Conservation (phyloP, 2,329 filamentous ascomycete species). For the Fusarium sp. region DNA sequence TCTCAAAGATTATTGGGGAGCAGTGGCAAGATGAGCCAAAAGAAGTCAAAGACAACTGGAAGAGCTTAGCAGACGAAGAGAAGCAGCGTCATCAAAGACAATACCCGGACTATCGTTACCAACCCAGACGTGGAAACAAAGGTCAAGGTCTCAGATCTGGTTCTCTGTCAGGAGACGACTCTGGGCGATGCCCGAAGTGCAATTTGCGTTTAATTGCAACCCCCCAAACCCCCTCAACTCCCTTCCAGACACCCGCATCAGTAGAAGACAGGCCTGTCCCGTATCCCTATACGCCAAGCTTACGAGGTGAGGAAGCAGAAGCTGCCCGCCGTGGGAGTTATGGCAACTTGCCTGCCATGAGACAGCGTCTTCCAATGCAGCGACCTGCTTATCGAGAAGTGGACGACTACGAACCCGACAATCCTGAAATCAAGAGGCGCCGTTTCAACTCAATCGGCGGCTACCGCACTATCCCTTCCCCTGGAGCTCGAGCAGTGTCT, state of each 20-base stretch:
- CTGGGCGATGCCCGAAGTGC: constrained; percentile 75
- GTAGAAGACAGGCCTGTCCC: constrained; percentile 38
- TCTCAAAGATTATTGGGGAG: constrained; percentile 95
- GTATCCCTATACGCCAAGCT: constrained; percentile 37
- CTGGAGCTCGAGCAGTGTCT: constrained; percentile 33
- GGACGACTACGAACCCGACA: constrained; percentile 55
- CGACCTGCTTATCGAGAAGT: constrained; percentile 41
- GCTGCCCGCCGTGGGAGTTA: constrained; percentile 46
- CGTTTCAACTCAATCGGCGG: constrained; percentile 62
- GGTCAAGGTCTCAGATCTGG: constrained; percentile 47
- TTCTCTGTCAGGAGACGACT: constrained; percentile 58
- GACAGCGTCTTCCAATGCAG: constrained; percentile 39
- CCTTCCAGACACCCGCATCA: constrained; percentile 53
- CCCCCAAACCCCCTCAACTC: constrained; percentile 67
- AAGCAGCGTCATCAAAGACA: constrained; percentile 88
- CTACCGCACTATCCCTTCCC: constrained; percentile 46
- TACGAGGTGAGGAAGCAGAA: constrained; percentile 41
- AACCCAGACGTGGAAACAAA: constrained; percentile 75
- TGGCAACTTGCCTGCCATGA: constrained; percentile 40
- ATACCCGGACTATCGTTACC: constrained; percentile 95
- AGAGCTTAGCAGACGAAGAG: constrained; percentile 89
- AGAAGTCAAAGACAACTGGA: constrained; percentile 86
- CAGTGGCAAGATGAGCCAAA: constrained; percentile 85
- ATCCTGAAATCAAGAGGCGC: constrained; percentile 70
- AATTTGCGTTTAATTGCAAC: constrained; percentile 74